Base-by-base conservation (phyloP, 345 rosid genomes). In the Brassica juncea region DNA sequence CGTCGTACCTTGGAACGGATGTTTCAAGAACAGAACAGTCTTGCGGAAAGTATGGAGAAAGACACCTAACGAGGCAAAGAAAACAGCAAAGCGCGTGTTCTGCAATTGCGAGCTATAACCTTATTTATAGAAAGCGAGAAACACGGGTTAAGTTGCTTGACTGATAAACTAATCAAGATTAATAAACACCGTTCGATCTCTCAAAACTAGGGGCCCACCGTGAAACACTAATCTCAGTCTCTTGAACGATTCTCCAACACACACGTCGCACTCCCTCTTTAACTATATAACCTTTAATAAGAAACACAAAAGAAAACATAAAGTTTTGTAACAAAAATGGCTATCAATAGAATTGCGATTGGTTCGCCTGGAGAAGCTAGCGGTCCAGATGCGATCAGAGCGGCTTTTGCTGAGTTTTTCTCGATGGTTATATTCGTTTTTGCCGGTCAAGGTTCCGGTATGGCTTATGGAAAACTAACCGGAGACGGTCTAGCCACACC, bases 391-490 rank as follows among this genome's bases (percentile, higher is more conserved):
- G 93, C 91, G 5, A 49, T 91, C 8, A 83, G 64, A 82, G 98
- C 93, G 0, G 94, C 97, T 0, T 44, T 87, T 0, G 94, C 98
- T 0, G 92, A 93, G 80, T 91, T 93, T 70, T 86, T 93, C 78
- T 93, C 94, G 0, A 88, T 82, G 88, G 63, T 93, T 68, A 93
- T 93, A 73, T 93, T 91, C 68, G 93, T 93, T 21, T 93, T 93
- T 12, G 98, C 94, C 1, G 98, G 98, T 31, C 83, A 88, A 86
- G 98, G 98, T 9, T 91, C 97, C 0, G 98, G 98, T 62, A 91
- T 93, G 97, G 97, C 94, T 44, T 91, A 84, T 34, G 87, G 93
- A 83, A 90, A 85, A 62, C 82, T 90, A 16, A 87, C 94, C 0
- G 82, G 81, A 39, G 83, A 77, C 32, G 94, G 86, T 6, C 77